Conservation (phyloP, 768 basidiomycete genomes). For the Mycena chlorophos region DNA sequence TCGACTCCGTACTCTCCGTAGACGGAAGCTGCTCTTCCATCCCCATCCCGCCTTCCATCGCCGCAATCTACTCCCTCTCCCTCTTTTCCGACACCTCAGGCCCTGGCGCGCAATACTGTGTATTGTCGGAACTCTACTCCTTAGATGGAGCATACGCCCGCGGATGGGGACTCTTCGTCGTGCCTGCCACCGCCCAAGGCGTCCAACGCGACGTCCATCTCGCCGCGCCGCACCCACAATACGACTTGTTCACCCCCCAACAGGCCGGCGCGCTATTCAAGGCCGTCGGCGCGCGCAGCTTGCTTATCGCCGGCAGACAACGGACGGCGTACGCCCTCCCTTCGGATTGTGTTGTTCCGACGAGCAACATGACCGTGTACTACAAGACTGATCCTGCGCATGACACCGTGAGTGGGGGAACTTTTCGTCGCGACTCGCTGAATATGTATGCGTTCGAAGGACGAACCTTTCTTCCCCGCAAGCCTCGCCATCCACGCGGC, state of each 20-base stretch:
- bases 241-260: constrained; percentile 38
- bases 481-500: constrained; percentile 40
- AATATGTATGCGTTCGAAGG: constrained; percentile 25
- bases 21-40: constrained; percentile 34
- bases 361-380: constrained; percentile 28
- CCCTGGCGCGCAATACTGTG: constrained; percentile 33
- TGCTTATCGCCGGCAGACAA: constrained; percentile 43
- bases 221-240: constrained; percentile 47
- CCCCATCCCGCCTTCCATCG: constrained; percentile 30
- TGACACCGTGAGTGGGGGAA: constrained; percentile 38
- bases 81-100: constrained; percentile 27
- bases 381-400: constrained; percentile 51
- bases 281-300: constrained; percentile 38
- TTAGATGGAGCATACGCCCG: constrained; percentile 24
- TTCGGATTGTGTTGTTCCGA: constrained; percentile 36
- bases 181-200: constrained; percentile 27
- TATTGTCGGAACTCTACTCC: constrained; percentile 30
- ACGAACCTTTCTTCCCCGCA: constrained; percentile 47
- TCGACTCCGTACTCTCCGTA: constrained; percentile 30
- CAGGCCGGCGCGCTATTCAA: constrained; percentile 45
- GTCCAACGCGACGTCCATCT: constrained; percentile 38
- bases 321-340: constrained; percentile 34
- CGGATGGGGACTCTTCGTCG: constrained; percentile 40
- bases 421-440: not conserved
- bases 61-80: constrained; percentile 29